Evolutionary conservation across 208 protist genomes (phyloP), one percentile per base, ranked within the genome.

Genomic region (Acanthamoeba castellanii): DNA sequence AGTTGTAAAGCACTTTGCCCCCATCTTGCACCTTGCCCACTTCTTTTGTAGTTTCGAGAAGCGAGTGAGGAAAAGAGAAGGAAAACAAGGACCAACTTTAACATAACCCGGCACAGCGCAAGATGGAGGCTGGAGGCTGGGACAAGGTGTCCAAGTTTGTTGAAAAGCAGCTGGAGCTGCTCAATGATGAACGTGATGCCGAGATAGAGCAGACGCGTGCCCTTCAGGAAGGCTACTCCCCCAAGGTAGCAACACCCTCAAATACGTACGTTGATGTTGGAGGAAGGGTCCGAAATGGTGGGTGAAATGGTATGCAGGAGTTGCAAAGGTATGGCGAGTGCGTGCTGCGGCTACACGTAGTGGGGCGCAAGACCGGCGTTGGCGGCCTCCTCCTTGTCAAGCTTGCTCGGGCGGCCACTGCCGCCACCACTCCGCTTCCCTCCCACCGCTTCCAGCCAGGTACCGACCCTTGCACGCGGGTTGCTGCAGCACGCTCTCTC

Each of bases 41-140:
- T 42, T 32, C 66, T 32, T 4, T 72, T 72, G 25, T 30, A 3
- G 14, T 72, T 42, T 8, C 5, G 42, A n/a, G n/a, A n/a, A n/a
- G 1, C 42, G 32, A 0, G 30, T 70, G 45, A 94, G 37, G 94
- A 94, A 94, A 94, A 82, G 89, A n/a, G 16, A 94, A n/a, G 32
- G 34, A 57, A 70, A 94, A 30, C 3, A 22, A 57, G 1, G 11
- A 27, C 9, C 94, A 14, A 57, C 18, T 57, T 59, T 25, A 25
- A 25, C 20, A 25, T 11, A 59, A 25, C 0, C 20, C n/a, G 8
- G 0, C 7, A 27, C 5, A 34, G 94, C n/a, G 9, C 22, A 66
- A 94, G 94, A 96, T 78, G 84, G 94, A 96, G 95, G 47, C 1
- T 3, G 59, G 92, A 66, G 64, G 85, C 64, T 92, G 81, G 81